Percentiles rank a stretch among this genome's conserved stretches.
Conservation (phyloP, 345 rosid genomes). For the Sapria himalayana region DNA sequence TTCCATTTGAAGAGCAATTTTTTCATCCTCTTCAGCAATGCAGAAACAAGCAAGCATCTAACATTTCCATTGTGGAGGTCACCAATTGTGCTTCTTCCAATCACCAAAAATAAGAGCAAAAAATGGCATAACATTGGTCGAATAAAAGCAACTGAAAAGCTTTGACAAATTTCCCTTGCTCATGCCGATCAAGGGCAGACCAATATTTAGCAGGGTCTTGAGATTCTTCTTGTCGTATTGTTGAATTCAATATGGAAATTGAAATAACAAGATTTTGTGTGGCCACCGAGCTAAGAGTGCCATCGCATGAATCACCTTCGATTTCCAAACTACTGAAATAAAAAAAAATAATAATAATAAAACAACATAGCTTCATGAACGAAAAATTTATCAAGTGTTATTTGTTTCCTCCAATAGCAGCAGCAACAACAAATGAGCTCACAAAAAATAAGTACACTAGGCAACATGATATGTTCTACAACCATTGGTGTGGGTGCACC, state of each 20-base stretch:
- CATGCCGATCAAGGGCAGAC: constrained; percentile 34
- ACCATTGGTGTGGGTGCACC: constrained; percentile 63
- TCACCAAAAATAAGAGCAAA: constrained; percentile 27
- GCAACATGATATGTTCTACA: constrained; percentile 42
- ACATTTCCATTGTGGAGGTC: constrained; percentile 19
- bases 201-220: constrained; percentile 19
- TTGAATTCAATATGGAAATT: constrained; percentile 30
- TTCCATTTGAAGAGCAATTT: constrained; percentile 60
- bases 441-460: constrained; percentile 40
- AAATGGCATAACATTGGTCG: constrained; percentile 36
- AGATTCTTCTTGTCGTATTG: constrained; percentile 26
- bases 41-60: constrained; percentile 21
- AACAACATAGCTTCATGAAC: constrained; percentile 38
- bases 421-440: too few relatives aligned
- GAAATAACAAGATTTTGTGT: constrained; percentile 37
- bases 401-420: constrained; percentile 16
- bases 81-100: constrained; percentile 12
- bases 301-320: constrained; percentile 26
- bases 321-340: constrained; percentile 54
- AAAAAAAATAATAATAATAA: constrained; percentile 52
- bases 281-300: constrained; percentile 18
- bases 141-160: constrained; percentile 55
- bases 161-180: constrained; percentile 36
- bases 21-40: constrained; percentile 51
- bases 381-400: constrained; percentile 17